Evolutionary conservation across 1,284 basidiomycete genomes (phyloP).

Genomic region (Entoloma clypeatum): DNA sequence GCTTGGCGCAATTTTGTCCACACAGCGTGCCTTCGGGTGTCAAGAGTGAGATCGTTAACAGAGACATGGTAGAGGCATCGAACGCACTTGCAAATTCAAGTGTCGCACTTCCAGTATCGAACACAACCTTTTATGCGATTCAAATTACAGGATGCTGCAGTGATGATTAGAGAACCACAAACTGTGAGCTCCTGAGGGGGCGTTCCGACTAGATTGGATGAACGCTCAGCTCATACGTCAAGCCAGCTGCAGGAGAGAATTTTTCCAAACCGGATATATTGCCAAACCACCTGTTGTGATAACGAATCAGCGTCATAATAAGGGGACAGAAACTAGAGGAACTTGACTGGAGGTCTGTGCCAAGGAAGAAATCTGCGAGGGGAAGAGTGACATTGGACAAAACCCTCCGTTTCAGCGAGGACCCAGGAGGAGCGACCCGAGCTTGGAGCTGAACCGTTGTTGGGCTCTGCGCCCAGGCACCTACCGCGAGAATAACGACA

Average conservation of each 20-base stretch:
- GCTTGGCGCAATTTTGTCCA: slow-evolving; percentile 38
- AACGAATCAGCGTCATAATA: slow-evolving; percentile 12
- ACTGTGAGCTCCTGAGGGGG: slow-evolving; percentile 44
- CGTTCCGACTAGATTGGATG: slow-evolving; percentile 41
- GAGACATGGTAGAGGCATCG: slow-evolving; percentile 9
- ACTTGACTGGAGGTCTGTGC: slow-evolving; percentile 50
- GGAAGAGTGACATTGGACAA: slow-evolving; percentile 38
- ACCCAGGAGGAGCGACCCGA: slow-evolving; percentile 28
- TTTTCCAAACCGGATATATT: slow-evolving; percentile 37
- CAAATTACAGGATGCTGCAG: slow-evolving; percentile 1
- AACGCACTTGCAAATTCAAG: slow-evolving; percentile 47
- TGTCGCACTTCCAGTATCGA: slow-evolving; percentile 49
- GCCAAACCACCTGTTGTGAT: slow-evolving; percentile 44
- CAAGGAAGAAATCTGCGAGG: slow-evolving; percentile 49
- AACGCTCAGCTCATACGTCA: background rate
- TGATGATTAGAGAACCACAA: slow-evolving; percentile 14
- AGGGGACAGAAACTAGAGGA: slow-evolving; percentile 5
- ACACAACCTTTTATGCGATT: slow-evolving; percentile 37
- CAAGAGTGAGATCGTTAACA: slow-evolving; percentile 1
- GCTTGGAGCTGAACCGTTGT: slow-evolving; percentile 39
- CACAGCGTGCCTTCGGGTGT: slow-evolving; percentile 43
- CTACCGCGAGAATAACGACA: slow-evolving; percentile 9
- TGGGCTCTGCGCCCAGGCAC: slow-evolving; percentile 26
- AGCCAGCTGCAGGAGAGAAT: background rate
- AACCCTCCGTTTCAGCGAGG: slow-evolving; percentile 34